A percentile compares a stretch with the other conserved stretches of the same genome.
Conservation (phyloP, 202 grass and related monocot genomes). For the Elaeis oleifera region DNA sequence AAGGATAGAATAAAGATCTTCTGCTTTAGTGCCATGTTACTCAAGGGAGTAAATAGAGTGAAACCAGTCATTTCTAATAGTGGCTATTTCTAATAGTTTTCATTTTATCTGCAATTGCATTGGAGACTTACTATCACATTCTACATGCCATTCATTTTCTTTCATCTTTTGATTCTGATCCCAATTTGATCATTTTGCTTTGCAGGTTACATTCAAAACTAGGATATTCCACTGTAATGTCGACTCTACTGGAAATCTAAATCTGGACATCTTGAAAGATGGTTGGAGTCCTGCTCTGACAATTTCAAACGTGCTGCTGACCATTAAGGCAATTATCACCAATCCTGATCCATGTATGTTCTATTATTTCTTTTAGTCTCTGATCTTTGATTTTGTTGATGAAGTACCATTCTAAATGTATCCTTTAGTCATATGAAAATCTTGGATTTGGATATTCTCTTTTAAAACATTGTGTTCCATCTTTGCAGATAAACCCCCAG, state of each 20-base stretch:
- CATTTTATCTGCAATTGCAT: too few species aligned
- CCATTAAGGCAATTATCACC: slow-evolving; percentile 62
- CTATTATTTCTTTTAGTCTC: too few species aligned
- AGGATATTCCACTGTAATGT: slow-evolving; percentile 6
- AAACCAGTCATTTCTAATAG: too few species aligned
- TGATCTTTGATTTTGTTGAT: neutral
- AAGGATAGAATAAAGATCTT: too few species aligned
- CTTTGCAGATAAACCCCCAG: slow-evolving; percentile 47
- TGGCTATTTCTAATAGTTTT: too few species aligned
- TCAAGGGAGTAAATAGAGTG: too few species aligned
- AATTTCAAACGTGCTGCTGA: slow-evolving; percentile 81
- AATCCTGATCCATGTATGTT: slow-evolving; percentile 86
- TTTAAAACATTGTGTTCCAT: slow-evolving; percentile 22
- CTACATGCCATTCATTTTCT: too few species aligned
- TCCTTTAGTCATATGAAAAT: neutral
- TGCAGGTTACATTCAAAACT: slow-evolving; percentile 35
- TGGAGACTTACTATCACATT: too few species aligned
- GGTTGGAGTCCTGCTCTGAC: slow-evolving; percentile 91
- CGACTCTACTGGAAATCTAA: slow-evolving; percentile 44
- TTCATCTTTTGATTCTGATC: too few species aligned
- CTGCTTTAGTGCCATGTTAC: too few species aligned
- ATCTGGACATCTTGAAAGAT: slow-evolving; percentile 49
- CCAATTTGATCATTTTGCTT: too few species aligned
- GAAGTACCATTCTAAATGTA: slow-evolving; percentile 6
- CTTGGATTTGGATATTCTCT: slow-evolving; percentile 12